Percentiles rank a stretch among this genome's conserved stretches.
phyloP scores from a whole-genome alignment of 2,329 filamentous ascomycete species.

The Aureobasidium pullulans region DNA sequence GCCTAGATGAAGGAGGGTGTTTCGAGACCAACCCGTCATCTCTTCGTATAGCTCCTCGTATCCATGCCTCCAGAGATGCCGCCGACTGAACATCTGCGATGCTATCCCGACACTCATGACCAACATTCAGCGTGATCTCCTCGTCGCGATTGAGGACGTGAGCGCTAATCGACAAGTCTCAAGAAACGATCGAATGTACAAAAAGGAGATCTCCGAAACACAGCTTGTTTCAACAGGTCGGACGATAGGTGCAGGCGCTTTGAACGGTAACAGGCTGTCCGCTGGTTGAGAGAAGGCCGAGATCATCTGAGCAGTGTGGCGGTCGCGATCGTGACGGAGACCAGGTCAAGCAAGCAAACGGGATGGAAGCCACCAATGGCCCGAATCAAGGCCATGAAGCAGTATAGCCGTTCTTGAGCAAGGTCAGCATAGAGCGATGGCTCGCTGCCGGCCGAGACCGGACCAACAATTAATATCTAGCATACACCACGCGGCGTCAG shows the following conservation, averaged over 20 bases:
- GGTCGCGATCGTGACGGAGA: constrained; percentile 17
- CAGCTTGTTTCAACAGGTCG: constrained; percentile 34
- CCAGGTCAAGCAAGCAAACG: constrained; percentile 21
- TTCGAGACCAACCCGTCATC: no score
- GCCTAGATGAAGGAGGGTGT: no score
- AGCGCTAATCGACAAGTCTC: no score
- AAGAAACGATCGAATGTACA: constrained; percentile 14
- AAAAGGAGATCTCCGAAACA: constrained; percentile 26
- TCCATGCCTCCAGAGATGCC: no score
- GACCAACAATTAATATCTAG: background rate
- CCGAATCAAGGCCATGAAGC: background rate
- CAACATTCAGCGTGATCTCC: no score
- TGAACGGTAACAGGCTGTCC: constrained; percentile 32
- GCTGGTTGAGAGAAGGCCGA: constrained; percentile 30
- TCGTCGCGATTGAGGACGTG: no score
- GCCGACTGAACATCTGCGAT: no score
- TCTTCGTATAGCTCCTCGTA: no score
- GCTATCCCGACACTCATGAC: no score
- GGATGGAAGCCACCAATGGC: constrained; percentile 14
- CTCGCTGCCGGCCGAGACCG: background rate
- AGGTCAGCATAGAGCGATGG: background rate
- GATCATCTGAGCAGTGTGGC: constrained; percentile 30
- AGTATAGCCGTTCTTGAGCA: background rate
- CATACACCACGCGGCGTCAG: background rate
- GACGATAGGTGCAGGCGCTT: constrained; percentile 31